Base-by-base conservation (phyloP, 2,329 filamentous ascomycete genomes). In the Aspergillus cejpii region DNA sequence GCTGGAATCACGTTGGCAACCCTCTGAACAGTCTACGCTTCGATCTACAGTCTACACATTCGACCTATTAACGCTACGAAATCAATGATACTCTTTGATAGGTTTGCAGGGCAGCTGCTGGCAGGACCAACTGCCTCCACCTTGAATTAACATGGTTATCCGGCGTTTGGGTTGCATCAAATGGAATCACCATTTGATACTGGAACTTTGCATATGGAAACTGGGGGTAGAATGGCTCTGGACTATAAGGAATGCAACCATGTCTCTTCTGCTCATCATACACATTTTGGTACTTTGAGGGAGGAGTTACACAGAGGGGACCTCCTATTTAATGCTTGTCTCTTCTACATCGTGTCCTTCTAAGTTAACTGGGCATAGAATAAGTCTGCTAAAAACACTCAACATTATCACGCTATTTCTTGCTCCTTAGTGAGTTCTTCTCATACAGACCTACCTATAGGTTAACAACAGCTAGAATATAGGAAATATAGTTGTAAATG, bases 41-140 rank as follows among this genome's bases (percentile, higher is more conserved):
- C n/a, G n/a, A n/a, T n/a, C n/a, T 6, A 31, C 28, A 15, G n/a
- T 1, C 17, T 3, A 20, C 10, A 15, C 11, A 20, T 34, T 33
- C 11, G 6, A 6, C 17, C 31, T 34, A 17, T 34, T 8, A 19
- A 19, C 8, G 14, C 31, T 17, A 11, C 7, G 8, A 34, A 15
- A 6, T 15, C 11, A 17, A 19, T 4, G 31, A 34, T 31, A 5
- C 7, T 31, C 10, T 31, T 14, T 15, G 17, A 31, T 4, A 5
- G 15, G 17, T 15, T 15, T 34, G 31, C 17, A 34, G 15, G 40
- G 42, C 40, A 37, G 33, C 38, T 42, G 45, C 31, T 52, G 50
- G 47, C 45, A 39, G 50, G 47, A 14, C 50, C 47, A 43, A 27
- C 45, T 36, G 44, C 40, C 47, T 36, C 34, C 17, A 40, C 39